Evolutionary conservation across 2,329 filamentous ascomycete genomes (phyloP).

Genomic region (Celoporthe dispersa): DNA sequence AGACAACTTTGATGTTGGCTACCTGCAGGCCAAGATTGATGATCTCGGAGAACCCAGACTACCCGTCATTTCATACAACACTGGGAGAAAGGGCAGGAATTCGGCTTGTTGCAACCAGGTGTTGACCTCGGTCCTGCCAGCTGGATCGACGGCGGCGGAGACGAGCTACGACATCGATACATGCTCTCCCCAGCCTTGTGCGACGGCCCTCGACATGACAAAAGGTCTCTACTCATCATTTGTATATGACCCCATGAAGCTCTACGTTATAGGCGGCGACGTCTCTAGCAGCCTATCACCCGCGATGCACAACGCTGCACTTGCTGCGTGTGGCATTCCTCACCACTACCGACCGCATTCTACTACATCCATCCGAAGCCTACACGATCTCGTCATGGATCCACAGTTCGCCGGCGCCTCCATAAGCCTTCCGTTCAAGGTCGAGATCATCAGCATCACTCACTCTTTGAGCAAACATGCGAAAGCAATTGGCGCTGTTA

Average conservation of each 20-base stretch:
- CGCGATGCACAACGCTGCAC: constrained; percentile 76
- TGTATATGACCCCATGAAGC: constrained; percentile 69
- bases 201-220: constrained; percentile 68
- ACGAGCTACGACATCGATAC: constrained; percentile 29
- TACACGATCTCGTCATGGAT: constrained; percentile 68
- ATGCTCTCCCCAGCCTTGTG: constrained; percentile 40
- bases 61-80: constrained; percentile 68
- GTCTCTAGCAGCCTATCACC: constrained; percentile 75
- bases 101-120: constrained; percentile 71
- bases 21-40: constrained; percentile 56
- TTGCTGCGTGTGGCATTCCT: constrained; percentile 68
- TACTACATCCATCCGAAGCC: constrained; percentile 62
- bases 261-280: constrained; percentile 75
- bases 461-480: constrained; percentile 74
- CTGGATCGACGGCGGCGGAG: constrained; percentile 33
- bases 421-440: constrained; percentile 75
- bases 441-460: constrained; percentile 70
- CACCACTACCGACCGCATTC: constrained; percentile 70
- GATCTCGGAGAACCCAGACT: constrained; percentile 48
- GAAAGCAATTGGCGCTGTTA: constrained; percentile 74
- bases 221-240: constrained; percentile 69
- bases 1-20: constrained; percentile 66
- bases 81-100: constrained; percentile 63
- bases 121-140: constrained; percentile 63
- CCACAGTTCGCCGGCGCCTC: constrained; percentile 73